Base-by-base conservation (phyloP, 306 rosid species). In the Cucumis melo region DNA sequence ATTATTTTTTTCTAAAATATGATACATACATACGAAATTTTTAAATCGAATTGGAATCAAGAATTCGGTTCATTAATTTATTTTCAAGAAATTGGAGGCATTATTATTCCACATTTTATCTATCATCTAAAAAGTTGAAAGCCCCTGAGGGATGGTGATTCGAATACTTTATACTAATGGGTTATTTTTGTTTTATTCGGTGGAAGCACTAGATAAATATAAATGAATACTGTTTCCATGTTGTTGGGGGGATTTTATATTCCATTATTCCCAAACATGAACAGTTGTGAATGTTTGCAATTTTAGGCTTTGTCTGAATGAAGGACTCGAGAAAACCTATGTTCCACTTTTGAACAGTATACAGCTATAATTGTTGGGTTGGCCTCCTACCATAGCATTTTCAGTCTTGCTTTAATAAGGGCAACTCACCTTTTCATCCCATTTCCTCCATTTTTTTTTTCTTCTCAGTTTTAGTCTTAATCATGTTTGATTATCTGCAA, bases 231-330 rank as follows among this genome's bases (percentile, higher is more conserved):
- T 74, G 72, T 78, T 81, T 76, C 21, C 53, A 74, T 8, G 42
- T 27, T 48, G 42, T 72, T 46, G 76, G 76, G 27, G 60, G 9
- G 24, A 72, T 50, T 72, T 50, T 72, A 72, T 72, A 53, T 64
- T 36, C 72, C 62, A 38, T 78, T 81, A 61, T 74, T 36, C 56
- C 62, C 62, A 4, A 73, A 53, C 77, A 73, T 51, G 62, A 73
- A 73, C 77, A 73, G 77, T 73, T n/a, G 16, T 73, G 27, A 8
- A 73, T 73, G 44, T 72, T 70, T 53, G 29, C 16, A 7, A 8
- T 36, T 70, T 42, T 55, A 15, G 53, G 23, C n/a, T 20, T 61
- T 57, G 20, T 60, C 27, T 48, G 36, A 39, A 14, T 46, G 60
- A 50, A 23, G 76, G 15, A 48, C 76, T 72, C 59, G 60, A 72